Base-by-base conservation (phyloP, 2,329 filamentous ascomycete species). In the Venturia effusa region DNA sequence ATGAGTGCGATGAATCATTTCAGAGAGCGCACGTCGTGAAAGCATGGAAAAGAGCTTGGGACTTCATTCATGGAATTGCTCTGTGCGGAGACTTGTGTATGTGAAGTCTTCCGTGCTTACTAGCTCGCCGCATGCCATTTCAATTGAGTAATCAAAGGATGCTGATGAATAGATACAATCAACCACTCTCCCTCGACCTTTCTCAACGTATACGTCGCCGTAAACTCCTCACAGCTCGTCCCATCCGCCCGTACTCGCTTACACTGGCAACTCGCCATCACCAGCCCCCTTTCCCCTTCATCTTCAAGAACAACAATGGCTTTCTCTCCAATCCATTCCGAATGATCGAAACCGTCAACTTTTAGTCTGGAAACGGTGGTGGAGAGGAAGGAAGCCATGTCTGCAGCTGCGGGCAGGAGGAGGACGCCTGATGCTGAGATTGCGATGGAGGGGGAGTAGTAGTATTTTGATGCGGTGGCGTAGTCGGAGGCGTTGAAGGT, bases 141-240 rank as follows among this genome's bases (percentile, higher is more conserved):
- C 6, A 51, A 22, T 10, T 51, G 45, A 3, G 45, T 62, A 10
- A 11, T 27, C 32, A 62, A 34, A 19, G 61, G 61, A 54, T 32
- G 24, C n/a, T 48, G 45, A 62, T 62, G 61, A 45, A 62, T 54
- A 40, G 40, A 40, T n/a, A 39, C 61, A 32, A 62, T 51, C 41
- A 62, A 62, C 61, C 61, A 62, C 30, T 41, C 22, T 3, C n/a
- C 32, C 45, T 37, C 41, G 2, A 27, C 45, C 17, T 45, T 62
- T 10, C 61, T 22, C 15, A 62, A 45, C 37, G 61, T 62, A 54
- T 62, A 62, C 32, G 24, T 51, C 24, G 40, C 61, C 22, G 39
- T 51, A 54, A 62, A 62, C 41, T 54, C 61, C 41, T 62, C 61
- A 39, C 13, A 27, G 3, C 4, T 15, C 11, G 6, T 62, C 27